A percentile compares a stretch with the other conserved stretches of the same genome.
phyloP scores from a whole-genome alignment of 805 yeast species.

The Sungouiella blattae region DNA sequence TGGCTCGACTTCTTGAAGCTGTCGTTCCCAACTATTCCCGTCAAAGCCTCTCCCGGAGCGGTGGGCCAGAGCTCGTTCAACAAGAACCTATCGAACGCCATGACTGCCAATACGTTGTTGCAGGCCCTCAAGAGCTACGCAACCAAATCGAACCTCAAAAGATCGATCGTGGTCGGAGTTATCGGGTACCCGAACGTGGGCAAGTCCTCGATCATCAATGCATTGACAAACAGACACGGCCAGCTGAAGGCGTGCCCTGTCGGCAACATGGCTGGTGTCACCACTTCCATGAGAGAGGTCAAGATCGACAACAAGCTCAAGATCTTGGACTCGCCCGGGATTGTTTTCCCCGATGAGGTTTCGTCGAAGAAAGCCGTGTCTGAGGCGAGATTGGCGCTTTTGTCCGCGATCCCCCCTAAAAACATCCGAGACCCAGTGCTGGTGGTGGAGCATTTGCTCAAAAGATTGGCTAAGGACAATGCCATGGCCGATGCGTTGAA shows the following conservation, averaged over 20 bases:
- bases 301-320: slow-evolving; percentile 87
- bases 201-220: slow-evolving; percentile 89
- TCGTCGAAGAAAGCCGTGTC: slow-evolving; percentile 38
- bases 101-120: slow-evolving; percentile 70
- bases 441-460: slow-evolving; percentile 73
- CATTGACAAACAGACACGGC: slow-evolving; percentile 78
- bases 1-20: slow-evolving; percentile 81
- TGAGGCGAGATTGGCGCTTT: slow-evolving; percentile 79
- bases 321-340: slow-evolving; percentile 94
- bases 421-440: slow-evolving; percentile 79
- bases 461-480: slow-evolving; percentile 66
- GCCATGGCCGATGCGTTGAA: slow-evolving; percentile 78
- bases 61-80: slow-evolving; percentile 66
- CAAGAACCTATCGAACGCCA: slow-evolving; percentile 65
- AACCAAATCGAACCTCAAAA: slow-evolving; percentile 74
- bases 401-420: slow-evolving; percentile 88
- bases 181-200: slow-evolving; percentile 98
- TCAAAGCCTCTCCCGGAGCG: slow-evolving; percentile 76
- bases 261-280: slow-evolving; percentile 97
- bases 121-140: slow-evolving; percentile 85
- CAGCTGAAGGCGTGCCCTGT: slow-evolving; percentile 82
- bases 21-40: slow-evolving; percentile 88
- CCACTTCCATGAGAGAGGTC: slow-evolving; percentile 86
- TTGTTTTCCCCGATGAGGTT: slow-evolving; percentile 79
- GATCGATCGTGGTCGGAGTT: slow-evolving; percentile 90